A percentile compares a stretch with the other conserved stretches of the same genome.
Evolutionary conservation across 805 yeast species (phyloP).

Genomic region (Yarrowia osloensis): DNA sequence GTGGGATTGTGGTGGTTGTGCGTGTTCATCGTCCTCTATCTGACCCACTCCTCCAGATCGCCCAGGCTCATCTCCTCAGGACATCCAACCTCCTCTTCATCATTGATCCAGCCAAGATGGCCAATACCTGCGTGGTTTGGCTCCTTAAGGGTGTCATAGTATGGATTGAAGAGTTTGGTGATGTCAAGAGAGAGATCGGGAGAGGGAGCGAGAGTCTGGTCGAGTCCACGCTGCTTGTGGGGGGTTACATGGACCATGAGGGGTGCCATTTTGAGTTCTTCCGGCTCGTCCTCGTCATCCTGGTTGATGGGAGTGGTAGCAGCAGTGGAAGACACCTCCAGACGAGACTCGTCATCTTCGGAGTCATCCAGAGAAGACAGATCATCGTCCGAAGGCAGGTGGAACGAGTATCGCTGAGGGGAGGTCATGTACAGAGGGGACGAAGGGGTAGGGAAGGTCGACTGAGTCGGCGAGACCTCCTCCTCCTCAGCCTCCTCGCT

Average conservation of each 20-base stretch:
- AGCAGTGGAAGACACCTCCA: slow-evolving; percentile 24
- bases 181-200: slow-evolving; percentile 12
- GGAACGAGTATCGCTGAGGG: slow-evolving; percentile 19
- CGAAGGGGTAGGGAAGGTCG: slow-evolving; percentile 10
- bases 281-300: slow-evolving; percentile 3
- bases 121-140: not conserved
- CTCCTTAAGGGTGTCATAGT: slow-evolving; percentile 16
- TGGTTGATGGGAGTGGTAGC: slow-evolving; percentile 20
- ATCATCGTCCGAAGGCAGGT: slow-evolving; percentile 20
- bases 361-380: slow-evolving; percentile 20
- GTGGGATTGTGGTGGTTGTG: not conserved
- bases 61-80: slow-evolving; percentile 22
- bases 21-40: not conserved
- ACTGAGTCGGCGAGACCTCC: not conserved
- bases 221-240: slow-evolving; percentile 2
- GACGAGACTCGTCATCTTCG: slow-evolving; percentile 13
- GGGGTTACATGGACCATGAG: not conserved
- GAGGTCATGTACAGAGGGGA: slow-evolving; percentile 25
- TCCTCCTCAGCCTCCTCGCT: slow-evolving; percentile 13
- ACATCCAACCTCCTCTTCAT: slow-evolving; percentile 27
- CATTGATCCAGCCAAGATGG: slow-evolving; percentile 26
- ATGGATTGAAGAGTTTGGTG: slow-evolving; percentile 27
- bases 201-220: slow-evolving; percentile 11
- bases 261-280: not conserved
- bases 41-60: slow-evolving; percentile 23